These are phyloP conservation scores for Cercophora newfieldiana DNA, from an alignment of 495 filamentous ascomycete genomes.

Conservation along the genomic window DNA sequence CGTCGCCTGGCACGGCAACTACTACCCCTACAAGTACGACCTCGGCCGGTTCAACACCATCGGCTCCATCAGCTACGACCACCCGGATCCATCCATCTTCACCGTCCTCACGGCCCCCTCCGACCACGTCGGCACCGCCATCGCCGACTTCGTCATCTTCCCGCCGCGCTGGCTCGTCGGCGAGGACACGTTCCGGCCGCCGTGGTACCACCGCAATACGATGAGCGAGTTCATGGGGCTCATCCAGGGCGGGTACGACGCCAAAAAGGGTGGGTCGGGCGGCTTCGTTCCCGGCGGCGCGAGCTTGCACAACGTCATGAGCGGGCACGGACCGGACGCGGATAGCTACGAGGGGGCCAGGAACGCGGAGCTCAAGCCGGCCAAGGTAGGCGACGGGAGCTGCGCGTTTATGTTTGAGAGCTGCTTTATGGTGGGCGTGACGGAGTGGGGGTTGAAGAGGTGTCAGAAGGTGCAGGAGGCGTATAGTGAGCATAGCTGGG, in stretches of 20 bases:
- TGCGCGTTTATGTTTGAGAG: conserved; percentile 71
- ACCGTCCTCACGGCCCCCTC: conserved; percentile 77
- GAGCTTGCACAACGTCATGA: conserved; percentile 60
- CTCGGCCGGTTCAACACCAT: conserved; percentile 78
- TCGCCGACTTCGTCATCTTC: conserved; percentile 84
- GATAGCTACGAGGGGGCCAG: conserved; percentile 65
- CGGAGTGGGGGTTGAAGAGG: conserved; percentile 83
- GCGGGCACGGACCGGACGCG: conserved; percentile 60
- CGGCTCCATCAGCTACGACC: conserved; percentile 72
- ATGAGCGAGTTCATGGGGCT: conserved; percentile 88
- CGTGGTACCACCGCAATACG: conserved; percentile 79
- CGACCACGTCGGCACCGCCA: conserved; percentile 60
- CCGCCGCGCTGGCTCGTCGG: conserved; percentile 78
- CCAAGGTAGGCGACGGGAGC: conserved; percentile 56
- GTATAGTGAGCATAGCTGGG: conserved; percentile 87
- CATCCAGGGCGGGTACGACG: conserved; percentile 64
- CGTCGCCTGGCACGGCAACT: conserved; percentile 78
- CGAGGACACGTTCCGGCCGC: conserved; percentile 78
- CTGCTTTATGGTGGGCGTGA: conserved; percentile 84
- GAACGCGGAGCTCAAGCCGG: conserved; percentile 54
- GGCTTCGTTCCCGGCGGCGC: conserved; percentile 62
- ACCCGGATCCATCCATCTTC: conserved; percentile 81
- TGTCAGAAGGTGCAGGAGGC: conserved; percentile 82
- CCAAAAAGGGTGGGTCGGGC: conserved; percentile 48
- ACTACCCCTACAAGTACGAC: conserved; percentile 88